Conservation (phyloP, 805 yeast genomes). For the Diddensiella santjacobensis region DNA sequence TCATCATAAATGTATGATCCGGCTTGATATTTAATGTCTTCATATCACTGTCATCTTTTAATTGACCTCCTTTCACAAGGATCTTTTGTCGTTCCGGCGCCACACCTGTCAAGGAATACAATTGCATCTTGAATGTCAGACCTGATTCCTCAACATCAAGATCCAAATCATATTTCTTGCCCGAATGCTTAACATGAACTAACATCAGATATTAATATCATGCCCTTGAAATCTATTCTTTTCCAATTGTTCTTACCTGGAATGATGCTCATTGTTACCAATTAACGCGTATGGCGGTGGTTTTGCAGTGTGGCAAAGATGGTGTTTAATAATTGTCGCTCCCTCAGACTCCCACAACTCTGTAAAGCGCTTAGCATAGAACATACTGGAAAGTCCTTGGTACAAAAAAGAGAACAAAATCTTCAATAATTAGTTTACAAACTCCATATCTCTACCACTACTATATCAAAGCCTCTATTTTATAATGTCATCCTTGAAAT, state of each 20-base stretch:
- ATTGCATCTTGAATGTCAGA: slow-evolving; percentile 58
- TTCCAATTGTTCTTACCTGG: slow-evolving; percentile 11
- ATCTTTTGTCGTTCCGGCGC: slow-evolving; percentile 91
- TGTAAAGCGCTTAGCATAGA: too few species aligned
- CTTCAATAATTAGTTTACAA: too few species aligned
- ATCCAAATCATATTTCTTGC: slow-evolving; percentile 57
- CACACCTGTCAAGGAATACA: slow-evolving; percentile 70
- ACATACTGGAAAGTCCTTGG: too few species aligned
- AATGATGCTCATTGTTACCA: slow-evolving; percentile 6
- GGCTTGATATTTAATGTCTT: slow-evolving; percentile 53
- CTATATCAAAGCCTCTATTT: too few species aligned
- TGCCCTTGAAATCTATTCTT: not conserved
- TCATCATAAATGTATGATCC: slow-evolving; percentile 72
- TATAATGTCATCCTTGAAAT: too few species aligned
- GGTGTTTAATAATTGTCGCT: not conserved
- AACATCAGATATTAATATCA: not conserved
- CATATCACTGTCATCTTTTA: slow-evolving; percentile 64
- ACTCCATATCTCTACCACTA: too few species aligned
- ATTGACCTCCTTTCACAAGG: slow-evolving; percentile 82
- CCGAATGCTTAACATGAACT: slow-evolving; percentile 58
- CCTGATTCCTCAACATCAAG: slow-evolving; percentile 57
- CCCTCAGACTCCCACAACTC: not conserved
- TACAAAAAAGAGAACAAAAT: too few species aligned
- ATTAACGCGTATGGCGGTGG: not conserved
- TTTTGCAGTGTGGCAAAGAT: not conserved